These are phyloP conservation scores for Aspergillus fumigatus DNA, from an alignment of 2,329 filamentous ascomycete species.

Conservation along the genomic window DNA sequence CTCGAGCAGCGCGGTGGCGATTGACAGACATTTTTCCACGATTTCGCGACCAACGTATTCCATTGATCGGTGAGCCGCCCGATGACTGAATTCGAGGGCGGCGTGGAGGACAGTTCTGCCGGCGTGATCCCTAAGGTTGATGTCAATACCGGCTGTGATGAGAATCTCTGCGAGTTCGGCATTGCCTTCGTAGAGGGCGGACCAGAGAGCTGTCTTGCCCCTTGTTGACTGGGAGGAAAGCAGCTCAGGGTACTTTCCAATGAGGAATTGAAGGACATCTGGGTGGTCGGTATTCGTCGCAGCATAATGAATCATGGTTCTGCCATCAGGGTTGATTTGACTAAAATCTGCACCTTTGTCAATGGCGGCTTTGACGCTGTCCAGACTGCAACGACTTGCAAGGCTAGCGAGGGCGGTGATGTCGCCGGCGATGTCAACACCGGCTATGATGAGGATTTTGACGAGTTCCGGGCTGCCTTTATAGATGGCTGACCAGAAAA, in stretches of 20 bases:
- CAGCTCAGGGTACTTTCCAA: neutral
- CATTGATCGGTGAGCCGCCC: neutral
- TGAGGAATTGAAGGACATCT: neutral
- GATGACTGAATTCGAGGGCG: neutral
- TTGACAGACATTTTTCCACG: neutral
- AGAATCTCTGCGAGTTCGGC: neutral
- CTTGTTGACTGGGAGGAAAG: neutral
- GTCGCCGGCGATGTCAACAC: no score
- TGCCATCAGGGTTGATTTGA: neutral
- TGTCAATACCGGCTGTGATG: neutral
- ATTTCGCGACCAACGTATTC: neutral
- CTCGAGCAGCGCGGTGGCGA: neutral
- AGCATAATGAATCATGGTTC: neutral
- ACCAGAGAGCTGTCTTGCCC: constrained; percentile 4
- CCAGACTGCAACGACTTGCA: neutral
- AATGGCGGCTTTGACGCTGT: neutral
- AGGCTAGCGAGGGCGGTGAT: neutral
- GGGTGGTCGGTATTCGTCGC: neutral
- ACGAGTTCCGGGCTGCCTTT: neutral
- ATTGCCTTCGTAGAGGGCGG: neutral
- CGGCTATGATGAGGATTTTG: neutral
- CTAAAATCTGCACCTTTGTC: neutral
- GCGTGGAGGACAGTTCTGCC: neutral
- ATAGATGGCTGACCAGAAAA: constrained; percentile 1
- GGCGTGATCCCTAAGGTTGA: constrained; percentile 1